These are phyloP conservation scores for Coelastrella sp. DNA, from an alignment of 139 green algal species.

Conservation along the genomic window DNA sequence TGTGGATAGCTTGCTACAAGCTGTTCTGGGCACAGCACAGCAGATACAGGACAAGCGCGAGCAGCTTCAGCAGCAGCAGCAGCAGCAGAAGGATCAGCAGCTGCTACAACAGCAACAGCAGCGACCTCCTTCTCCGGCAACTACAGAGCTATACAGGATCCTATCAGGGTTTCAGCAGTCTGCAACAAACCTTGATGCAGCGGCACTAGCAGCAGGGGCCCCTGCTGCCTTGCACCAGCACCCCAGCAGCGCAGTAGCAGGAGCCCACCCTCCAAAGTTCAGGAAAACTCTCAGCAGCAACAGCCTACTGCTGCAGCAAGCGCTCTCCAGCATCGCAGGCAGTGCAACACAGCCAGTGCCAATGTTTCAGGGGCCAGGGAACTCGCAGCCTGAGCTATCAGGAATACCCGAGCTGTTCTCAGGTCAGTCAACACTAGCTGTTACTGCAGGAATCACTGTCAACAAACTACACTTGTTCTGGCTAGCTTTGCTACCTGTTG, in stretches of 20 bases:
- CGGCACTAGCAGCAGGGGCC: too few relatives aligned
- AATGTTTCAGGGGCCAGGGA: too few relatives aligned
- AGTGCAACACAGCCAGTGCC: too few relatives aligned
- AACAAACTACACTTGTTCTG: too few relatives aligned
- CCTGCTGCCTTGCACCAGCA: too few relatives aligned
- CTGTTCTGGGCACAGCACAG: background rate
- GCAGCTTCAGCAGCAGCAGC: constrained; percentile 23
- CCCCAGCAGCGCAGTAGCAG: background rate
- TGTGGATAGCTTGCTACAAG: constrained; percentile 1
- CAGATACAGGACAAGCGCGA: background rate
- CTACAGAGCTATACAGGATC: background rate
- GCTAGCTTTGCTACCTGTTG: too few relatives aligned
- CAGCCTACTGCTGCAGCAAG: background rate
- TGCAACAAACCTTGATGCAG: too few relatives aligned
- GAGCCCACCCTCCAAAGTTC: background rate
- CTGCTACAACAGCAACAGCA: background rate
- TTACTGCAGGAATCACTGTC: too few relatives aligned
- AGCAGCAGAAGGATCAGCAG: background rate
- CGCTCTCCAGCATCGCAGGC: too few relatives aligned
- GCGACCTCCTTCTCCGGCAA: background rate
- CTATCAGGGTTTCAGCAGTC: background rate
- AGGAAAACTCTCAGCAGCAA: background rate
- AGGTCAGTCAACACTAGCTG: too few relatives aligned
- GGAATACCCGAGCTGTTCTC: too few relatives aligned
- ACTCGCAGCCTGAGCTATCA: too few relatives aligned